Conservation (phyloP, 116 monocot genomes). For the Zostera marina region DNA sequence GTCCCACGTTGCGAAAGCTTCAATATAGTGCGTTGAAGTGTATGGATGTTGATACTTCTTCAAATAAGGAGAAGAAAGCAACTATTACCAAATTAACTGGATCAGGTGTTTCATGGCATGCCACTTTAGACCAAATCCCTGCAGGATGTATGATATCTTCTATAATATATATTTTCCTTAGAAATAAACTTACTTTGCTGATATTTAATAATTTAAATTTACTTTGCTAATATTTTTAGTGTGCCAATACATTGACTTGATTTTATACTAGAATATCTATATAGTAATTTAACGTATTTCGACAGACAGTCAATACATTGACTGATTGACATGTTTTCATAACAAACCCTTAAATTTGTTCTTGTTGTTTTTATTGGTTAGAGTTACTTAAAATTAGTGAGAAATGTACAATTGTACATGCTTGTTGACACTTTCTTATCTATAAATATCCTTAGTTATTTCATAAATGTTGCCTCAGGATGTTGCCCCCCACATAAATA, state of each 20-base stretch:
- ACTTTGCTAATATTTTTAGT: background rate
- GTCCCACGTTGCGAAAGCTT: slow-evolving; percentile 58
- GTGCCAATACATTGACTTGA: background rate
- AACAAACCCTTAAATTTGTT: no score
- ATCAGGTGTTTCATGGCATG: slow-evolving; percentile 56
- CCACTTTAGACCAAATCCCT: slow-evolving; percentile 65
- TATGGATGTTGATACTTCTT: slow-evolving; percentile 14
- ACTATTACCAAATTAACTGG: slow-evolving; percentile 29
- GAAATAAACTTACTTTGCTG: background rate
- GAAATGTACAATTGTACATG: no score
- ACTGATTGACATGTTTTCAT: no score
- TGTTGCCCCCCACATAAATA: no score
- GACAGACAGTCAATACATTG: background rate
- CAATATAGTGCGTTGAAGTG: slow-evolving; percentile 62
- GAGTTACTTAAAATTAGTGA: no score
- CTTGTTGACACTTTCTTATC: no score
- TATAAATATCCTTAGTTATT: no score
- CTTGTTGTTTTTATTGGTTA: no score
- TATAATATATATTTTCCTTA: background rate
- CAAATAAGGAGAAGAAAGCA: slow-evolving; percentile 11
- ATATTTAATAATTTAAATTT: background rate
- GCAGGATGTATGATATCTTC: slow-evolving; percentile 56
- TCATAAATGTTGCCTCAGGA: no score
- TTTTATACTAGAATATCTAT: background rate
- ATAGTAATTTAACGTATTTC: background rate